Evolutionary conservation across 192 early-diverging fungal genomes (phyloP).

Genomic region (Umbelopsis ramanniana): DNA sequence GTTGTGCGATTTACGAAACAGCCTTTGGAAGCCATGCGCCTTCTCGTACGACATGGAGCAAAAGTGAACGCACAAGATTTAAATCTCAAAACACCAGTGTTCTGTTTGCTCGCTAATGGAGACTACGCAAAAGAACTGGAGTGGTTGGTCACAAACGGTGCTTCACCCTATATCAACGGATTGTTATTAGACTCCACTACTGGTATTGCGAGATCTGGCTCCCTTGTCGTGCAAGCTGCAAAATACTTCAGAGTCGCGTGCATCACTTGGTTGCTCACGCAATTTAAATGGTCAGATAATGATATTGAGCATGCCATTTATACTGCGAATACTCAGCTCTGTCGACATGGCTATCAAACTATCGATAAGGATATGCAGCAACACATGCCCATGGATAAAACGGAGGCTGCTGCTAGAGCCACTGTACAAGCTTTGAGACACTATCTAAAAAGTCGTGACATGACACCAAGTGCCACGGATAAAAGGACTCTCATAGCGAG

Average conservation of each 20-base stretch:
- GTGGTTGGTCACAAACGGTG: conserved; percentile 24
- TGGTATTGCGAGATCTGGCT: conserved; percentile 14
- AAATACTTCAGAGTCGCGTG: conserved; percentile 35
- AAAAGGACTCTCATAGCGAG: background rate
- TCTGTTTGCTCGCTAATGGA: conserved; percentile 38
- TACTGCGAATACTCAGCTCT: background rate
- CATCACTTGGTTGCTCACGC: conserved; percentile 18
- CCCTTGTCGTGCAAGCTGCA: conserved; percentile 36
- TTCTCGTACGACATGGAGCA: conserved; percentile 35
- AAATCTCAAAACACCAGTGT: conserved; percentile 31
- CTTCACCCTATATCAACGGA: background rate
- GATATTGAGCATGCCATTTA: background rate
- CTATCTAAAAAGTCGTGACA: background rate
- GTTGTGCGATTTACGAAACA: conserved; percentile 33
- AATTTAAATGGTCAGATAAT: background rate
- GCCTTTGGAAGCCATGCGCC: conserved; percentile 21
- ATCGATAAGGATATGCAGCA: background rate
- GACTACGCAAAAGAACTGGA: conserved; percentile 27
- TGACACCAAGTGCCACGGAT: background rate
- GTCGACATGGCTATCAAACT: background rate
- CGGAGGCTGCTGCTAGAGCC: background rate
- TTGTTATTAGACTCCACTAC: conserved; percentile 5
- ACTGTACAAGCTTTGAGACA: background rate
- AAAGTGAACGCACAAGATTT: conserved; percentile 37
- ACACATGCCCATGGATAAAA: background rate